A percentile compares a stretch with the other conserved stretches of the same genome.
Conservation (phyloP, 768 basidiomycete species). For the Mycena chlorophos region DNA sequence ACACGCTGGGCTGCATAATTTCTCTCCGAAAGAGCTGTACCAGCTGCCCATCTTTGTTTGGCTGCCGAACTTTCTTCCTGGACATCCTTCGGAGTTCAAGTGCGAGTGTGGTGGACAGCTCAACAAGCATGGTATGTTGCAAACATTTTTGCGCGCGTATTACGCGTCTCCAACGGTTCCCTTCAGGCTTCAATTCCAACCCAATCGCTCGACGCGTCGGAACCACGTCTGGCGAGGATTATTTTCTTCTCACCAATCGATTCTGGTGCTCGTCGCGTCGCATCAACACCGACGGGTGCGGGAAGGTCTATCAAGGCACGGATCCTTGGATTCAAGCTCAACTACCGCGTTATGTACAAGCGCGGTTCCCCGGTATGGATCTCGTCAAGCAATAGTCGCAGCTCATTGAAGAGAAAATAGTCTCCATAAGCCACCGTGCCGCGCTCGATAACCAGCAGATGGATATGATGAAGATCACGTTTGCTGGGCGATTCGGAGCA, state of each 20-base stretch:
- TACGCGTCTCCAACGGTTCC: neutral
- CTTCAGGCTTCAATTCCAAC: constrained; percentile 12
- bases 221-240: constrained; percentile 10
- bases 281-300: constrained; percentile 10
- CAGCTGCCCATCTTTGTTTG: constrained; percentile 17
- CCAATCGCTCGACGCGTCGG: constrained; percentile 14
- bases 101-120: constrained; percentile 9
- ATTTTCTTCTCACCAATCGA: constrained; percentile 17
- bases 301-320: constrained; percentile 14
- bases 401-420: too few relatives aligned
- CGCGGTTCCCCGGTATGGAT: constrained; percentile 18
- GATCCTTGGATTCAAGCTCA: constrained; percentile 16
- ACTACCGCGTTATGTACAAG: constrained; percentile 15
- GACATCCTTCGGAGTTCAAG: constrained; percentile 6
- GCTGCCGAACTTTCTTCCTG: constrained; percentile 17
- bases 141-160: neutral
- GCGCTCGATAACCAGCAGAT: constrained; percentile 14
- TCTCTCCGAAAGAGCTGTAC: constrained; percentile 10
- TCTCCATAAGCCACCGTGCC: constrained; percentile 9
- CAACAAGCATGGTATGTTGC: constrained; percentile 3
- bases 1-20: neutral
- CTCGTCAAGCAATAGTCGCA: neutral
- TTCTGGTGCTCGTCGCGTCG: constrained; percentile 3
- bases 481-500: constrained; percentile 16
- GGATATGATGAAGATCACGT: constrained; percentile 17